Evolutionary conservation across 2,329 filamentous ascomycete species (phyloP).

Genomic region (Calonectria hongkongensis): DNA sequence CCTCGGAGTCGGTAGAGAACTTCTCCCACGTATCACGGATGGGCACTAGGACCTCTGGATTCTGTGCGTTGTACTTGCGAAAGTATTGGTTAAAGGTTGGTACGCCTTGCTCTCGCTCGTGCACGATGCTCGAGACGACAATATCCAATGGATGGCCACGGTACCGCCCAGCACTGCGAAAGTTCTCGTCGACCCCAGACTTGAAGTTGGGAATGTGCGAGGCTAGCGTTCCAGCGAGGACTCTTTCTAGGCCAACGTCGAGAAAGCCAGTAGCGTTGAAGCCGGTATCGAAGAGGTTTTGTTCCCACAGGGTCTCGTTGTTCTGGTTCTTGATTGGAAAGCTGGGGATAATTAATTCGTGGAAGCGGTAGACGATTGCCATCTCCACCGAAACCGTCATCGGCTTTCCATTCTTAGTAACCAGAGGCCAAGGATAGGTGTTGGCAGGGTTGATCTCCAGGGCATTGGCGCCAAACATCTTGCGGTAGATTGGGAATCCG

Average conservation of each 20-base stretch:
- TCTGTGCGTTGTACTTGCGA: not conserved
- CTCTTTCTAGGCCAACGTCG: not conserved
- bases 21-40: slow-evolving; percentile 10
- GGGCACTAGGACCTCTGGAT: slow-evolving; percentile 6
- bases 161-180: slow-evolving; percentile 4
- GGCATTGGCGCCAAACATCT: slow-evolving; percentile 10
- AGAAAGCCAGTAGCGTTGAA: slow-evolving; percentile 4
- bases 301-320: slow-evolving; percentile 12
- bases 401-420: slow-evolving; percentile 8
- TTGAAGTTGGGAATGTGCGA: slow-evolving; percentile 15
- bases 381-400: slow-evolving; percentile 12
- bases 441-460: slow-evolving; percentile 8
- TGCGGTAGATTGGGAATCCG: slow-evolving; percentile 5
- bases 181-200: slow-evolving; percentile 17
- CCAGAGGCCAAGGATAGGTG: slow-evolving; percentile 6
- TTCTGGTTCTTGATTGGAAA: slow-evolving; percentile 13
- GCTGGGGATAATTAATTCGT: slow-evolving; percentile 6
- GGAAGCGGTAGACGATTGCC: slow-evolving; percentile 14
- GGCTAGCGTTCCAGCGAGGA: not conserved
- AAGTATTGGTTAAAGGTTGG: slow-evolving; percentile 16
- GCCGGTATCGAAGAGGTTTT: slow-evolving; percentile 16
- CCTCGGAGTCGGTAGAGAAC: slow-evolving; percentile 9
- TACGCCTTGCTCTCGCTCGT: slow-evolving; percentile 15
- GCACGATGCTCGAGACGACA: not conserved
- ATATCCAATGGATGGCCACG: slow-evolving; percentile 9